Evolutionary conservation across 495 filamentous ascomycete species (phyloP), one percentile per base, ranked within the genome.

Genomic region (Aspergillus wentii): DNA sequence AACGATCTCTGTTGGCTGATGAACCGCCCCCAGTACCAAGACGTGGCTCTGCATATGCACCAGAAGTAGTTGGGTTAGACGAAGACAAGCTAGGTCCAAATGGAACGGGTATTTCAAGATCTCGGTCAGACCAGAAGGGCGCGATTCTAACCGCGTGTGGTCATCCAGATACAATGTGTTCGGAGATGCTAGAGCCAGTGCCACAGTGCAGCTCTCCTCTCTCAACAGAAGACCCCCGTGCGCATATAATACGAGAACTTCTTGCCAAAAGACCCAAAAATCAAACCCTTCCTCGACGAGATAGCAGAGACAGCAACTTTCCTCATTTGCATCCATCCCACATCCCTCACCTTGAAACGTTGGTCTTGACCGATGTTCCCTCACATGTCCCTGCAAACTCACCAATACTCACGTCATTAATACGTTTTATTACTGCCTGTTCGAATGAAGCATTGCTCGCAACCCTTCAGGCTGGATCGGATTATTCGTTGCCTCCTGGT

Each of bases 341-440:
- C 53, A 49, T 79, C 4, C 72, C 76, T 3, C 69, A 76, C 40
- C 44, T 78, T n/a, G 66, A 75, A 34, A 74, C 72, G 1, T 48
- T 83, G 11, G 66, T 75, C 0, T 46, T 83, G 40, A 81, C 76
- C 8, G 72, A 79, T 53, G 72, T 83, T 11, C 79, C 79, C 3
- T 68, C 70, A 4, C 66, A 70, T 35, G 66, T 75, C 6, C 45
- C 57, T 4, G 53, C 58, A 5, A 60, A 59, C 20, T 72, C 68
- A 1, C 54, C 66, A 5, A 57, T 74, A 1, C 28, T 74, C 4
- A 43, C 68, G 14, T 68, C 76, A 8, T 52, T 83, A 13, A 68
- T 66, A 8, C 54, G 66, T 14, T 82, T 80, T 45, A 77, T 82
- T 37, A 69, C 60, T 21, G 72, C 76, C 17, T 82, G 78, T 45